A percentile compares a stretch with the other conserved stretches of the same genome.
Conservation (phyloP, 106 monocot genomes). For the Allium cepa region DNA sequence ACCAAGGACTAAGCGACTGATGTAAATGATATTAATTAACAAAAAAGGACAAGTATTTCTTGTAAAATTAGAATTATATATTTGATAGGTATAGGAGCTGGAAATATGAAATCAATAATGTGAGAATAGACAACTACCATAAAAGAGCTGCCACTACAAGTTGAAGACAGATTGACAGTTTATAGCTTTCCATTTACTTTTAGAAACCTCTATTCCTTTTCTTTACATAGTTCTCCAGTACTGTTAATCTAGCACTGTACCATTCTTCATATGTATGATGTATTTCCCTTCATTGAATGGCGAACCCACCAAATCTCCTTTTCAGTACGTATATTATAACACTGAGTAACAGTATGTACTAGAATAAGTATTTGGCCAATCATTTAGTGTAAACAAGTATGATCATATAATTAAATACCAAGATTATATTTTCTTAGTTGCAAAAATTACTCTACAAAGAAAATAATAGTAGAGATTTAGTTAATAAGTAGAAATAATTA, state of each 20-base stretch:
- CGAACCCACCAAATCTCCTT: conserved; percentile 19
- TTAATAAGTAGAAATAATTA: too few species aligned
- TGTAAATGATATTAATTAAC: too few species aligned
- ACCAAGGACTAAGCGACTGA: too few species aligned
- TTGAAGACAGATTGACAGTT: conserved; percentile 35
- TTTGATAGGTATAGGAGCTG: conserved; percentile 15
- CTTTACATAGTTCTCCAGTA: conserved; percentile 11
- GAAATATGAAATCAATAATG: conserved; percentile 15
- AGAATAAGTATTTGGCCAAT: too few species aligned
- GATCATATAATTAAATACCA: too few species aligned
- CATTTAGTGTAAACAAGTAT: too few species aligned
- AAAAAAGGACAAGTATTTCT: background rate
- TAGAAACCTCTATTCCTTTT: conserved; percentile 38
- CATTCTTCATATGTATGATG: background rate
- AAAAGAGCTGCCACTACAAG: conserved; percentile 4
- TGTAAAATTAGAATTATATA: conserved; percentile 2
- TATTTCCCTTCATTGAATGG: conserved; percentile 17
- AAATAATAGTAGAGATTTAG: too few species aligned
- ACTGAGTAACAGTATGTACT: too few species aligned
- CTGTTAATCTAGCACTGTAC: conserved; percentile 3
- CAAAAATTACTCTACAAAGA: too few species aligned
- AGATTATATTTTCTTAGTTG: too few species aligned
- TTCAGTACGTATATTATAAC: background rate
- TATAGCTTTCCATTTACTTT: conserved; percentile 31
- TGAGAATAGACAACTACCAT: conserved; percentile 9